Evolutionary conservation across 2,329 filamentous ascomycete genomes (phyloP), one percentile per base, ranked within the genome.

Genomic region (Fusarium subtropicale): DNA sequence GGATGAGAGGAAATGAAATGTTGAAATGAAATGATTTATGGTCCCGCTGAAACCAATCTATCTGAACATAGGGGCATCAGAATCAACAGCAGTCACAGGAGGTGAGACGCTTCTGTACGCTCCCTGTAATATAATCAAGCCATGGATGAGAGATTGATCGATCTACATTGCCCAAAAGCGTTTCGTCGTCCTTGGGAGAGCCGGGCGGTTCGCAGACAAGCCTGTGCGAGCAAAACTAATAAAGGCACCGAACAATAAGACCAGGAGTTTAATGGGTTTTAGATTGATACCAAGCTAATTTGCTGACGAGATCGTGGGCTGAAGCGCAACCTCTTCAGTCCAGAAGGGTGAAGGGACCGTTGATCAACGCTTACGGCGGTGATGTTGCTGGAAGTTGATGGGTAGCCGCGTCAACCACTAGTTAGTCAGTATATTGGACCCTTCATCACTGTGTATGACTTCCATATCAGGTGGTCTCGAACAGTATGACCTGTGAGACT

Each of bases 341-440:
- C 31, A 31, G 41, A 41, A 16, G 51, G 46, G 51, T 16, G 34
- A 42, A 36, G 46, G 41, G 62, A 45, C 36, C 46, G 62, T 51
- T 44, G 47, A 57, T 66, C 55, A 53, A 65, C 63, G 71, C 71
- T 50, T 69, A 60, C 20, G 39, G 67, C 64, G 69, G 71, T 61
- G 71, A 51, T 56, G 60, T 61, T 46, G 50, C 41, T 53, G 42
- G 46, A 65, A 38, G 20, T 36, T 67, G 47, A 46, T 50, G 34
- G 41, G 51, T 42, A 68, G 59, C 72, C 72, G 66, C 71, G 71
- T 67, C 62, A 68, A 47, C 59, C 60, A 64, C 26, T 30, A 39
- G 31, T 31, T 26, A 34, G 8, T 13, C 12, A 50, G 24, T 39
- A 38, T 39, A 30, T 41, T 36, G 34, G 18, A 31, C 24, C 22